These are phyloP conservation scores for Yamadazyma kitorensis DNA, from an alignment of 805 yeast genomes.

Conservation along the genomic window DNA sequence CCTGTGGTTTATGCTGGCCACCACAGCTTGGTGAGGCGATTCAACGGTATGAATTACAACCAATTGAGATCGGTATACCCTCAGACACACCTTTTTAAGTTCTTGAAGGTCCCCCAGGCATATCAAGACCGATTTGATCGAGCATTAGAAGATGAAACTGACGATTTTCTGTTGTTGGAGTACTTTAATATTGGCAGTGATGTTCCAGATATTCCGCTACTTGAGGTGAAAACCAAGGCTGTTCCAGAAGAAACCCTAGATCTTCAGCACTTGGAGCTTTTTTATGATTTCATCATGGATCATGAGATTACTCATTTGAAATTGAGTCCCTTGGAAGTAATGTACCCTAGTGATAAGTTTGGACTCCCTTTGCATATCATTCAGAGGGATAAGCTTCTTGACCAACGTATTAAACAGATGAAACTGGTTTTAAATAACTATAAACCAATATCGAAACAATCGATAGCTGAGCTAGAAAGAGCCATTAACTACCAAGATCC, in stretches of 20 bases:
- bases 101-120: neutral
- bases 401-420: slow-evolving; percentile 20
- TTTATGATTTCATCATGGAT: neutral
- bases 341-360: slow-evolving; percentile 26
- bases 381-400: slow-evolving; percentile 24
- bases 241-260: neutral
- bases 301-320: slow-evolving; percentile 20
- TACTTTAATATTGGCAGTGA: slow-evolving; percentile 8
- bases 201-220: too few relatives aligned
- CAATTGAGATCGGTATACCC: slow-evolving; percentile 31
- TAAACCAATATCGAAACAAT: slow-evolving; percentile 20
- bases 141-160: neutral
- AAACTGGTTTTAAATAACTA: slow-evolving; percentile 17
- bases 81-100: slow-evolving; percentile 24
- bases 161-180: slow-evolving; percentile 12
- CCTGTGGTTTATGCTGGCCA: slow-evolving; percentile 5
- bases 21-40: slow-evolving; percentile 20
- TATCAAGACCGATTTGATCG: neutral
- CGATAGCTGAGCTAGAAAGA: slow-evolving; percentile 17
- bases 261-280: neutral
- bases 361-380: slow-evolving; percentile 31
- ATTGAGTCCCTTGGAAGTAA: slow-evolving; percentile 28
- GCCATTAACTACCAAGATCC: slow-evolving; percentile 15
- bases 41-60: slow-evolving; percentile 18
- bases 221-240: too few relatives aligned